phyloP scores from a whole-genome alignment of 164 flowering plant genomes.

The Litsea cubeba region DNA sequence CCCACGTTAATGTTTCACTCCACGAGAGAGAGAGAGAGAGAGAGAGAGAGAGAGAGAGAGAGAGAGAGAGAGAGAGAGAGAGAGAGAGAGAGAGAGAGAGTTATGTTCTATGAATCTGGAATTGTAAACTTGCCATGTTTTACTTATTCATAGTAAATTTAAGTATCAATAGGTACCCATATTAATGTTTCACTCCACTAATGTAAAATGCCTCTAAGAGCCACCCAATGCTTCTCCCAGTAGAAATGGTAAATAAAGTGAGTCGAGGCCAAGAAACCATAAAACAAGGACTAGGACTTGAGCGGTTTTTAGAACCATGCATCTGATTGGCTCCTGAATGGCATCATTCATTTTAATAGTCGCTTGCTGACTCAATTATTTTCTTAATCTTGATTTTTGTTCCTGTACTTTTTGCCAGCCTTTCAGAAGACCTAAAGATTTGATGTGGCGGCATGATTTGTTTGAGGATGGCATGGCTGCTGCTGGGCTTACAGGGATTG shows the following conservation, averaged over 20 bases:
- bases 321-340: slow-evolving; percentile 33
- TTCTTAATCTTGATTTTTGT: slow-evolving; percentile 30
- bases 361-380: slow-evolving; percentile 47
- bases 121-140: too few relatives aligned
- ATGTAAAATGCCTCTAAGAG: slow-evolving; percentile 16
- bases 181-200: slow-evolving; percentile 24
- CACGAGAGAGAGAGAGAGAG: background rate
- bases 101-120: too few relatives aligned
- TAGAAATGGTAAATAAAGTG: too few relatives aligned
- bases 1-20: slow-evolving; percentile 24
- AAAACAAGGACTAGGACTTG: too few relatives aligned
- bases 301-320: slow-evolving; percentile 4
- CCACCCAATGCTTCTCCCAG: too few relatives aligned
- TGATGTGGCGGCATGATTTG: slow-evolving; percentile 74
- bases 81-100: too few relatives aligned
- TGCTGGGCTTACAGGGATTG: slow-evolving; percentile 63
- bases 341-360: slow-evolving; percentile 25
- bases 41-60: too few relatives aligned
- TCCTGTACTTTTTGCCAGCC: slow-evolving; percentile 49
- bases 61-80: too few relatives aligned
- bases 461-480: slow-evolving; percentile 78
- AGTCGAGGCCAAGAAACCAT: too few relatives aligned
- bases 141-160: too few relatives aligned
- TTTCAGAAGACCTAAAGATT: slow-evolving; percentile 48
- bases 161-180: slow-evolving; percentile 15